Conservation (phyloP, 176 grass and related monocot genomes). For the Saccharum spontaneum region DNA sequence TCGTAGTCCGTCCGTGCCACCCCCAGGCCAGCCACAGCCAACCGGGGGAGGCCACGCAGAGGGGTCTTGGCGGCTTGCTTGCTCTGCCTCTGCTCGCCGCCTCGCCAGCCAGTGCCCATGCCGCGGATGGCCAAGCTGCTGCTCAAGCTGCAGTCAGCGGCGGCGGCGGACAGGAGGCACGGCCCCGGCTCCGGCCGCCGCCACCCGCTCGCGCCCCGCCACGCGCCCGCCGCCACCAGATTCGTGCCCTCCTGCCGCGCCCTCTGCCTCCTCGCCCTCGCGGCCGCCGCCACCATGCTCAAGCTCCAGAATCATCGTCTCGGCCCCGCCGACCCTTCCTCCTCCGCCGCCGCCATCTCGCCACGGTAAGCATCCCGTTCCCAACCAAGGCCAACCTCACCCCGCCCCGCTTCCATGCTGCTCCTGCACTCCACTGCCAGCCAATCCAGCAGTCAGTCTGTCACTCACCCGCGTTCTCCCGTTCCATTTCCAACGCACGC, state of each 20-base stretch:
- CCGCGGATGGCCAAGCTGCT: constrained; percentile 39
- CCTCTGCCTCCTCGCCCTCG: constrained; percentile 34
- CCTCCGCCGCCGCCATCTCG: not conserved
- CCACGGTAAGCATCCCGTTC: constrained; percentile 23
- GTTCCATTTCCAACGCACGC: not conserved
- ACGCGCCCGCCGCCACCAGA: not conserved
- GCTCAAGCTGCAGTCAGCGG: constrained; percentile 27
- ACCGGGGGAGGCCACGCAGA: not conserved
- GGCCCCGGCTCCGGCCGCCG: not conserved
- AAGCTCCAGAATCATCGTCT: constrained; percentile 10
- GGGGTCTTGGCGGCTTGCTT: not conserved
- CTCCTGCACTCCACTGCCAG: not conserved
- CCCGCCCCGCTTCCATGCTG: not conserved
- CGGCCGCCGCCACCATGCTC: constrained; percentile 28
- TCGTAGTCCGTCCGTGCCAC: not conserved
- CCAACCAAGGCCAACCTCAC: not conserved
- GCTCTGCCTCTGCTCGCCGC: not conserved
- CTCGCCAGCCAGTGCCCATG: not conserved
- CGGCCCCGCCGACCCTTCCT: not conserved
- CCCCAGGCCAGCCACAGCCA: too few species aligned
- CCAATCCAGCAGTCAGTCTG: not conserved
- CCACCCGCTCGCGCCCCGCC: constrained; percentile 6
- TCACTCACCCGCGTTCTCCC: not conserved
- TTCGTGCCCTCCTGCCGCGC: constrained; percentile 3
- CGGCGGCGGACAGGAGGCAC: constrained; percentile 30